Base-by-base conservation (phyloP, 305 asterid genomes). In the Fraxinus greggii region DNA sequence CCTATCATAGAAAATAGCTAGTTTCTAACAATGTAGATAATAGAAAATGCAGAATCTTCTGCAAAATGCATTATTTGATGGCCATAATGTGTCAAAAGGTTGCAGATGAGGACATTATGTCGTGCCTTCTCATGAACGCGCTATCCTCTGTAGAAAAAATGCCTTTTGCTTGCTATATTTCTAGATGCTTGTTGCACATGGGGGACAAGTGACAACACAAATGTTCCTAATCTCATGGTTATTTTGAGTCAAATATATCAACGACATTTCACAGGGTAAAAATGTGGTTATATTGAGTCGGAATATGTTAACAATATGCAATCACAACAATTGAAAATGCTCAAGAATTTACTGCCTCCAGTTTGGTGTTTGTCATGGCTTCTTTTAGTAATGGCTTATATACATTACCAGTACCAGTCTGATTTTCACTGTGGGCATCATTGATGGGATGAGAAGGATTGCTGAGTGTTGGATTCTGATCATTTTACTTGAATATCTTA, bases 401-500 rank as follows among this genome's bases (percentile, higher is more conserved):
- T 26, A 45, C 19, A 10, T 26, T 21, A 56, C 79, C 36, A 10
- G 38, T 45, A 13, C 35, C 23, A 23, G 69, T 77, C 8, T 1
- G 79, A 24, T 19, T 29, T 79, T 82, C 63, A 17, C 59, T 75
- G 73, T 29, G 81, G 45, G 63, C 38, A 35, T 75, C 72, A 21
- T 21, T 76, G 81, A 79, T 23, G 82, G 81, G 56, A 38, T 31
- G 67, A 78, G 36, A 78, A 81, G 38, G 59, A 59, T 81, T 85
- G 19, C 33, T 72, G 80, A 45, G 54, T 72, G 67, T 63, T 65
- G 75, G 61, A 33, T 23, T 79, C 31, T 8, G 63, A 32, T 15
- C 32, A 54, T 80, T 79, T 75, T 61, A 81, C 78, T 45, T 84
- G 87, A 40, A 76, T 84, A 78, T 85, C 79, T 79, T 87, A 79